These are phyloP conservation scores for Westerdykella sp. DNA, from an alignment of 2,329 filamentous ascomycete genomes.

Conservation along the genomic window DNA sequence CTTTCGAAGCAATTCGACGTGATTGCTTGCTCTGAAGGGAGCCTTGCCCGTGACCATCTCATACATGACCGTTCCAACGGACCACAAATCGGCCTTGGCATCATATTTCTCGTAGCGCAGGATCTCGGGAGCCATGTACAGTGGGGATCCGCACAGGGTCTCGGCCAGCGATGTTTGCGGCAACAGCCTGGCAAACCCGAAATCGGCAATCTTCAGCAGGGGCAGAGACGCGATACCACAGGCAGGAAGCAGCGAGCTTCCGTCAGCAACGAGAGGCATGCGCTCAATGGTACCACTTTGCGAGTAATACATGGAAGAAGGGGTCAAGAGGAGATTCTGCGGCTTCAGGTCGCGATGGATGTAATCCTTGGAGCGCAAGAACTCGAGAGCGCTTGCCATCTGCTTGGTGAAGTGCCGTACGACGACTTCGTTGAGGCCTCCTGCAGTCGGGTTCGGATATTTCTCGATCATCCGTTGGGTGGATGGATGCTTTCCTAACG, in stretches of 20 bases:
- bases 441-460: conserved; percentile 76
- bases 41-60: conserved; percentile 91
- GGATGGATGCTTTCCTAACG: conserved; percentile 69
- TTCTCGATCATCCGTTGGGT: conserved; percentile 88
- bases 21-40: conserved; percentile 86
- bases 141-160: conserved; percentile 88
- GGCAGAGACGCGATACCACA: conserved; percentile 78
- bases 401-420: conserved; percentile 95
- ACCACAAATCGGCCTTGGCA: conserved; percentile 95
- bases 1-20: conserved; percentile 85
- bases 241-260: conserved; percentile 72
- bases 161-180: conserved; percentile 89
- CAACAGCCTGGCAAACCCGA: conserved; percentile 92
- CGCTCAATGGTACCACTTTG: conserved; percentile 42
- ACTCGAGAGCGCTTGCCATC: conserved; percentile 83
- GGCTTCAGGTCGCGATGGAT: conserved; percentile 97
- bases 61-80: conserved; percentile 88
- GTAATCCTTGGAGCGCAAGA: conserved; percentile 75
- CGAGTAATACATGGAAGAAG: conserved; percentile 66
- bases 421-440: conserved; percentile 93
- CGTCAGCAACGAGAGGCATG: conserved; percentile 70
- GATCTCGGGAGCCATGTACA: conserved; percentile 99
- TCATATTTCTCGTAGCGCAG: conserved; percentile 96
- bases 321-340: conserved; percentile 87
- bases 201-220: conserved; percentile 96